Conservation (phyloP, 1,284 basidiomycete species). For the Inonotus hispidus region DNA sequence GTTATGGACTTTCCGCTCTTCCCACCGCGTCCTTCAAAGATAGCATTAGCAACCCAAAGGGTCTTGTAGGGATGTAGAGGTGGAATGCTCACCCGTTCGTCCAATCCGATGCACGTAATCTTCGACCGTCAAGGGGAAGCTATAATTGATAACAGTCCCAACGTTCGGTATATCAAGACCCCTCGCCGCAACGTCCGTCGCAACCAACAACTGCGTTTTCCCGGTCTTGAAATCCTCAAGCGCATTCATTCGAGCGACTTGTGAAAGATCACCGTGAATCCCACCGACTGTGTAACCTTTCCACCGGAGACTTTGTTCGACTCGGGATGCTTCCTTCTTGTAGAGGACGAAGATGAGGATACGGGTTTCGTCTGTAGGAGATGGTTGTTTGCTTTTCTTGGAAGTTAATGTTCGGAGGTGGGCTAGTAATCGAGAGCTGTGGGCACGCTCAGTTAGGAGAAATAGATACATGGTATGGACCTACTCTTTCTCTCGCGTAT, state of each 20-base stretch:
- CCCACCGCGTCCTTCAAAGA: constrained; percentile 75
- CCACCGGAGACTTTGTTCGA: constrained; percentile 76
- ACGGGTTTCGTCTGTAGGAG: constrained; percentile 52
- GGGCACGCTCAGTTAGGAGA: constrained; percentile 2
- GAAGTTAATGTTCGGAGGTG: constrained; percentile 58
- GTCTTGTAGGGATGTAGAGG: constrained; percentile 28
- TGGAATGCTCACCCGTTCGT: constrained; percentile 56
- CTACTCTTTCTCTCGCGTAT: constrained; percentile 83
- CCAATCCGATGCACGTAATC: constrained; percentile 98
- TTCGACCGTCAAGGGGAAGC: constrained; percentile 94
- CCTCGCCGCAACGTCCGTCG: constrained; percentile 96
- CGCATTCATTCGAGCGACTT: constrained; percentile 81
- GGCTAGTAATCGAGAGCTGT: constrained; percentile 64
- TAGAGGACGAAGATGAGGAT: constrained; percentile 95
- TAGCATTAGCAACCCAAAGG: background rate
- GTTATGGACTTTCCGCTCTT: constrained; percentile 91
- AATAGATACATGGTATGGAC: constrained; percentile 24
- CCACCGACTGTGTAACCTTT: constrained; percentile 85
- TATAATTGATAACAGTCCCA: constrained; percentile 89
- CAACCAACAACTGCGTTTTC: constrained; percentile 81
- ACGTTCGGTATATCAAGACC: constrained; percentile 98
- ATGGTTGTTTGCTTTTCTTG: constrained; percentile 52
- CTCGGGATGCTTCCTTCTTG: constrained; percentile 93
- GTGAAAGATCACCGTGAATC: constrained; percentile 91
- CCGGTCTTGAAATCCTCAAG: constrained; percentile 90